phyloP scores from a whole-genome alignment of 1,284 basidiomycete species.

The Moesziomyces globuligerus region DNA sequence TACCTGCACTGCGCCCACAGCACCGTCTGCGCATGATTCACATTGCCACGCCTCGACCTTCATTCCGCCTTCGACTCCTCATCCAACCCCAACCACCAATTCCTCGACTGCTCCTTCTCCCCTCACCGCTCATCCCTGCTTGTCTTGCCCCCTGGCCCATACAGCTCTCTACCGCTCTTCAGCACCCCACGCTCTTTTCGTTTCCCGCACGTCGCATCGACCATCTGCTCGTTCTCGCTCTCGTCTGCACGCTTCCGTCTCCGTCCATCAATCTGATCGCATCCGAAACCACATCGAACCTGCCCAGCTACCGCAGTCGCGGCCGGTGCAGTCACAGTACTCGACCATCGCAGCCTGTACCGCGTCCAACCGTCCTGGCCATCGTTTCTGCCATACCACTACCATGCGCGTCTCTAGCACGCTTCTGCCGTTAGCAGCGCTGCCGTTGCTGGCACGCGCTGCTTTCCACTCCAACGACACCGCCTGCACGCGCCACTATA shows the following conservation, averaged over 20 bases:
- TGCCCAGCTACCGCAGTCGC: neutral
- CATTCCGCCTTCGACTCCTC: neutral
- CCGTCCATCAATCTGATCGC: neutral
- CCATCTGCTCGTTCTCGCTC: neutral
- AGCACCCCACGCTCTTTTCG: constrained; percentile 38
- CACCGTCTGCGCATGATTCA: constrained; percentile 2
- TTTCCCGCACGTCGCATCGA: neutral
- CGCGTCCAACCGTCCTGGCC: too few relatives aligned
- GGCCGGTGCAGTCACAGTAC: too few relatives aligned
- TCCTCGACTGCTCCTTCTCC: neutral
- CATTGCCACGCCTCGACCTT: neutral
- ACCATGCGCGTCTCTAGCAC: constrained; percentile 22
- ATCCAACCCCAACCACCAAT: neutral
- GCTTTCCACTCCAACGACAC: constrained; percentile 57
- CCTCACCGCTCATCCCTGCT: neutral
- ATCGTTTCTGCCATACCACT: neutral
- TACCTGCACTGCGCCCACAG: neutral
- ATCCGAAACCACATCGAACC: neutral
- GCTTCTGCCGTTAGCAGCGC: constrained; percentile 19
- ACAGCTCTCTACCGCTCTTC: constrained; percentile 31
- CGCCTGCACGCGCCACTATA: constrained; percentile 75
- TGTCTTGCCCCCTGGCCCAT: neutral
- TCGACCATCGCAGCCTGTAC: too few relatives aligned
- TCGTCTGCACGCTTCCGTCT: neutral
- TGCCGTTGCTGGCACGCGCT: constrained; percentile 25